Evolutionary conservation across 1,284 basidiomycete genomes (phyloP).

Genomic region (Grifola frondosa): DNA sequence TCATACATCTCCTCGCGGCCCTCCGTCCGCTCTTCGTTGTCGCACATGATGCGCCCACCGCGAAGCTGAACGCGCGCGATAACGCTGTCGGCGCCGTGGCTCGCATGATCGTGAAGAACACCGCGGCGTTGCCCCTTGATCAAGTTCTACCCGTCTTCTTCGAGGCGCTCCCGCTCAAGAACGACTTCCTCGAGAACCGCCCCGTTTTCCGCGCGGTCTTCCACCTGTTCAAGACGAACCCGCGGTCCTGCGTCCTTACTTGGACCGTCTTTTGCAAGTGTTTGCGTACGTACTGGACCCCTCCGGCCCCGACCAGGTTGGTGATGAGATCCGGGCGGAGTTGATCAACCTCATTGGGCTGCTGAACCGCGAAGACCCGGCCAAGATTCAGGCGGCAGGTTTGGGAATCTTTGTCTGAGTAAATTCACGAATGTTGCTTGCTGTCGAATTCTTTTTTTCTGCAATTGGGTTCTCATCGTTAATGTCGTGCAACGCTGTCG

Average conservation of each 20-base stretch:
- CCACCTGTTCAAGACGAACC: slow-evolving; percentile 80
- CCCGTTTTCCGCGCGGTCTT: slow-evolving; percentile 91
- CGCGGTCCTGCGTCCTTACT: slow-evolving; percentile 68
- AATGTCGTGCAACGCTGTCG: slow-evolving; percentile 20
- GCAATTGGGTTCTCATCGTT: slow-evolving; percentile 8
- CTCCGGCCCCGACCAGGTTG: slow-evolving; percentile 68
- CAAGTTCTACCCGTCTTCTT: slow-evolving; percentile 88
- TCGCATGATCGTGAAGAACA: slow-evolving; percentile 86
- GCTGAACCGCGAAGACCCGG: slow-evolving; percentile 73
- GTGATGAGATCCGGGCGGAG: slow-evolving; percentile 73
- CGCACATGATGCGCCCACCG: slow-evolving; percentile 54
- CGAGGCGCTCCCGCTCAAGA: slow-evolving; percentile 80
- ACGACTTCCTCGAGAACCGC: slow-evolving; percentile 88
- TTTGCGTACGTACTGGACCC: slow-evolving; percentile 87
- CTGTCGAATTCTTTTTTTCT: slow-evolving; percentile 9
- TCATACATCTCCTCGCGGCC: slow-evolving; percentile 74
- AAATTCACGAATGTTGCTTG: slow-evolving; percentile 6
- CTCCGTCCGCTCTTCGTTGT: slow-evolving; percentile 85
- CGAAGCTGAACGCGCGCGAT: slow-evolving; percentile 86
- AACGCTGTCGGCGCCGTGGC: slow-evolving; percentile 94
- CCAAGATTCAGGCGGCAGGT: slow-evolving; percentile 75
- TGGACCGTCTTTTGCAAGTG: slow-evolving; percentile 82
- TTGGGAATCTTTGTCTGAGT: slow-evolving; percentile 50
- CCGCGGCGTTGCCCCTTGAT: slow-evolving; percentile 83
- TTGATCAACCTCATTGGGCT: slow-evolving; percentile 76